Percentiles rank a stretch among this genome's conserved stretches.
Conservation (phyloP, 257 asterid species). For the Jaltomata sinuosa region DNA sequence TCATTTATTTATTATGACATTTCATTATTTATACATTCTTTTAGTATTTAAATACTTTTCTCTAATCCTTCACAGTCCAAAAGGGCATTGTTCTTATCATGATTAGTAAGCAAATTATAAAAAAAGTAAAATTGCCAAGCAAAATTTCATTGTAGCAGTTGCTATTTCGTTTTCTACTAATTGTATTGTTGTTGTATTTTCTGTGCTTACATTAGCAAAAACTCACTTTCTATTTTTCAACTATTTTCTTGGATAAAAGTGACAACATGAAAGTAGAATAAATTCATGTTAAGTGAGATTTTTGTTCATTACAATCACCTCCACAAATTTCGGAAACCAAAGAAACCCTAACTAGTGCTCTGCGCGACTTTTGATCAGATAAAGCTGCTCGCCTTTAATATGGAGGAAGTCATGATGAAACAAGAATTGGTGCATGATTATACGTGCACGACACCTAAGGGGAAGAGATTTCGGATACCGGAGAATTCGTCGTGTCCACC, state of each 20-base stretch:
- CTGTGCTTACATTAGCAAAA: constrained; percentile 33
- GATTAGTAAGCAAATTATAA: background rate
- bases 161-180: constrained; percentile 35
- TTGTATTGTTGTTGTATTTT: constrained; percentile 22
- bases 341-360: background rate
- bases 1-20: background rate
- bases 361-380: background rate
- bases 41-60: background rate
- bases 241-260: constrained; percentile 32
- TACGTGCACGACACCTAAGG: constrained; percentile 38
- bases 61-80: background rate
- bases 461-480: constrained; percentile 31
- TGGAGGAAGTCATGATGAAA: background rate
- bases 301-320: background rate
- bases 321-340: background rate
- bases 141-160: constrained; percentile 45
- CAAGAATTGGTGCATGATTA: background rate
- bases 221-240: constrained; percentile 11
- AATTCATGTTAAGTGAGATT: background rate
- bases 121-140: background rate
- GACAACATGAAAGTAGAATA: background rate
- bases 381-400: background rate
- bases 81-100: background rate
- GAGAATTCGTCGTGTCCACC: constrained; percentile 37
- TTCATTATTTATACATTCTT: background rate